phyloP scores from a whole-genome alignment of 2,329 filamentous ascomycete genomes.

The Aspergillus awamori region DNA sequence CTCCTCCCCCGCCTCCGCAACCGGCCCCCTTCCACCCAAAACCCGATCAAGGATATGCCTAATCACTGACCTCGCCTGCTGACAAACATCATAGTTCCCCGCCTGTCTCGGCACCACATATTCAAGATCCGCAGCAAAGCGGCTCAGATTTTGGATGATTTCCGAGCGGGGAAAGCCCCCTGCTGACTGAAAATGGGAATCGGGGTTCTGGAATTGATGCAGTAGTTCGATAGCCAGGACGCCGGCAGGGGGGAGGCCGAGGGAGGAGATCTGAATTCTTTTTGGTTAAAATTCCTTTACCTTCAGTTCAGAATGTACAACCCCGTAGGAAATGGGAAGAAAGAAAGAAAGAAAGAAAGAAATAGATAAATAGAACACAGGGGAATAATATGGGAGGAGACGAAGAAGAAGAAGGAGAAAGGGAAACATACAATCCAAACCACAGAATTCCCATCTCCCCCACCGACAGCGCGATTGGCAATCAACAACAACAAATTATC shows the following conservation, averaged over 20 bases:
- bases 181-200: background rate
- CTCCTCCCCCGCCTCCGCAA: background rate
- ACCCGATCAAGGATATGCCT: background rate
- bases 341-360: no score
- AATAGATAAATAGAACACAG: no score
- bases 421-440: background rate
- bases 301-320: no score
- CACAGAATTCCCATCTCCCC: background rate
- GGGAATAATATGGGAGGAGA: background rate
- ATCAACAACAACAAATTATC: background rate
- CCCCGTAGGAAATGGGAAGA: no score
- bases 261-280: background rate
- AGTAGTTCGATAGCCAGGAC: background rate
- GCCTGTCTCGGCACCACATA: background rate
- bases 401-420: background rate
- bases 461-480: background rate
- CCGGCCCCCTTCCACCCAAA: background rate
- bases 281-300: no score
- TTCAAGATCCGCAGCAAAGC: background rate
- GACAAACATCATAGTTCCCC: background rate
- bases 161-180: background rate
- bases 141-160: background rate
- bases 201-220: background rate
- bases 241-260: background rate
- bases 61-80: background rate